Percentiles rank a stretch among this genome's conserved stretches.
Conservation (phyloP, 768 basidiomycete species). For the Amyloporia xantha region DNA sequence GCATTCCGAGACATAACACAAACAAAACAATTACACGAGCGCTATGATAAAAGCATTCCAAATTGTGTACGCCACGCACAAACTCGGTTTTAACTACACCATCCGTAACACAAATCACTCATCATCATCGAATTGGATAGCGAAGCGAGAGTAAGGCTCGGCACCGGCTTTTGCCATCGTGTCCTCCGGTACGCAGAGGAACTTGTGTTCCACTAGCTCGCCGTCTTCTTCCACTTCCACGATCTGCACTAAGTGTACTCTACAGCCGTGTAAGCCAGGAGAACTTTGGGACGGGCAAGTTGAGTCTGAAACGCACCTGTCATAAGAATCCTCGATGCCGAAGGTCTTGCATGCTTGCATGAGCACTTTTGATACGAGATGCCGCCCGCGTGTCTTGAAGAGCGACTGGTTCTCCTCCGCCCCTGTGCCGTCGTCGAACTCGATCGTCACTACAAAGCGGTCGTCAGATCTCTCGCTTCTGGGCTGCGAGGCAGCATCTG, state of each 20-base stretch:
- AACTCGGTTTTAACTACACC: too few species aligned
- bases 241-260: constrained; percentile 9
- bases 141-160: constrained; percentile 10
- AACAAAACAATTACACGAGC: too few species aligned
- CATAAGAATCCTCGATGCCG: constrained; percentile 22
- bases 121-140: constrained; percentile 9
- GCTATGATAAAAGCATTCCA: too few species aligned
- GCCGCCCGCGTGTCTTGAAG: constrained; percentile 39
- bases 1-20: too few species aligned
- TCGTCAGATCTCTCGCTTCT: constrained; percentile 11
- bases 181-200: constrained; percentile 8
- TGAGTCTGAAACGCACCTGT: too few species aligned
- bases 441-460: constrained; percentile 16
- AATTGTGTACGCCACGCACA: too few species aligned
- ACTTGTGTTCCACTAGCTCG: constrained; percentile 9
- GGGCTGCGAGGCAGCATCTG: too few species aligned
- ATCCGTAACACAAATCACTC: too few species aligned
- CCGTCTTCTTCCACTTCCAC: constrained; percentile 12
- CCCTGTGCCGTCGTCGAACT: constrained; percentile 11
- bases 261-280: neutral
- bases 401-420: constrained; percentile 14
- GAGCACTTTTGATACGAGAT: constrained; percentile 35
- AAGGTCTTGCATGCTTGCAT: constrained; percentile 36
- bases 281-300: too few species aligned
- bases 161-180: constrained; percentile 18